Evolutionary conservation across 164 flowering plant genomes (phyloP).

Genomic region (Berberis thunbergii): DNA sequence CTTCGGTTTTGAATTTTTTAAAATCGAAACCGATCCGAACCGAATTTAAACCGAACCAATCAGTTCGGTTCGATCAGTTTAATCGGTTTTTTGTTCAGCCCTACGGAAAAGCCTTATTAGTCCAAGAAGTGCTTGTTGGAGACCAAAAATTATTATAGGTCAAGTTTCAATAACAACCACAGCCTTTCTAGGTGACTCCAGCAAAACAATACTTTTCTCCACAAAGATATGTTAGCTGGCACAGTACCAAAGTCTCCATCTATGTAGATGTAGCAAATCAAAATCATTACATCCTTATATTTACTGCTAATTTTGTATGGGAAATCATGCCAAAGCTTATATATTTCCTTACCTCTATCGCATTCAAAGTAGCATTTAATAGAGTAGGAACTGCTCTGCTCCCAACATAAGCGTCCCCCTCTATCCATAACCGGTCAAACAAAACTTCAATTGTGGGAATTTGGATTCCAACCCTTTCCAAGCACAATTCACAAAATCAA

Average conservation of each 20-base stretch:
- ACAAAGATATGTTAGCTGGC: no score
- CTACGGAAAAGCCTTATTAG: slow-evolving; percentile 20
- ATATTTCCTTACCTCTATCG: slow-evolving; percentile 36
- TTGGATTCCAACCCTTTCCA: slow-evolving; percentile 19
- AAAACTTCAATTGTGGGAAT: slow-evolving; percentile 58
- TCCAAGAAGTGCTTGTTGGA: slow-evolving; percentile 24
- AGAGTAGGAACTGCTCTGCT: slow-evolving; percentile 64
- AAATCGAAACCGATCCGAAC: no score
- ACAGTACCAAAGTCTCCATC: no score
- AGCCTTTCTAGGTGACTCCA: no score
- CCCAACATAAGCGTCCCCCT: slow-evolving; percentile 53
- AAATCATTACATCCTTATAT: background rate
- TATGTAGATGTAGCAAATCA: no score
- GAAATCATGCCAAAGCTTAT: background rate
- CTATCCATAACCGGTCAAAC: slow-evolving; percentile 42
- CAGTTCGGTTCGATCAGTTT: no score
- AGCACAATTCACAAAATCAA: background rate
- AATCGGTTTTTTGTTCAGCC: no score
- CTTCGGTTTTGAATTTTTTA: no score
- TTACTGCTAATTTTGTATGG: background rate
- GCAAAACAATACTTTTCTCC: no score
- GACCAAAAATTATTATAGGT: background rate
- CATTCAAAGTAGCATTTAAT: slow-evolving; percentile 37
- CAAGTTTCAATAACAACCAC: background rate
- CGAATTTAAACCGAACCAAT: no score